phyloP scores from a whole-genome alignment of 768 basidiomycete genomes.

The Coprinopsis strossmayeri region DNA sequence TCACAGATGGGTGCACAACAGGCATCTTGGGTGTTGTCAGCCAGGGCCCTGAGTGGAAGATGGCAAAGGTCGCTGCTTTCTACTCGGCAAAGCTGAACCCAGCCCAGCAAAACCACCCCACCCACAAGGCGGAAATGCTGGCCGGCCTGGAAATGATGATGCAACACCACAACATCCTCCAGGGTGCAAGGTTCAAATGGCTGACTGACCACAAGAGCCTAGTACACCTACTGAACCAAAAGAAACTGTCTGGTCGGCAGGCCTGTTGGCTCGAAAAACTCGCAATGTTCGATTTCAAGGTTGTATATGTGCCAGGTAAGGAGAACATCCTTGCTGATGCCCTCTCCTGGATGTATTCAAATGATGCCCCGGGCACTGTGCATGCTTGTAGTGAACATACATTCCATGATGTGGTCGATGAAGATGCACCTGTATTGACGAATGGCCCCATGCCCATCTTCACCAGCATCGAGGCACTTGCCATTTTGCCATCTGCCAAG shows the following conservation, averaged over 20 bases:
- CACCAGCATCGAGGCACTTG: constrained; percentile 4
- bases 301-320: constrained; percentile 25
- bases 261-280: constrained; percentile 34
- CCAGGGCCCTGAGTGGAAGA: constrained; percentile 18
- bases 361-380: constrained; percentile 19
- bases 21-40: constrained; percentile 23
- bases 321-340: constrained; percentile 36
- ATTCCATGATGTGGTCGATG: constrained; percentile 13
- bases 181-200: constrained; percentile 24
- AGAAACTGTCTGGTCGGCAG: constrained; percentile 28
- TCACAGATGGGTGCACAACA: constrained; percentile 24
- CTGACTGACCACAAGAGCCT: constrained; percentile 29
- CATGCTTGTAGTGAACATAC: constrained; percentile 16
- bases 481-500: neutral
- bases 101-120: constrained; percentile 32
- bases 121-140: constrained; percentile 32
- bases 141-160: constrained; percentile 29
- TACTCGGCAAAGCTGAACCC: constrained; percentile 29
- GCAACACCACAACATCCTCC: constrained; percentile 20
- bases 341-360: constrained; percentile 25
- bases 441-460: constrained; percentile 1
- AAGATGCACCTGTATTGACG: constrained; percentile 3
- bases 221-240: constrained; percentile 24
- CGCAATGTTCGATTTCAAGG: constrained; percentile 28
- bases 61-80: constrained; percentile 22